Evolutionary conservation across 2,329 filamentous ascomycete species (phyloP).

Genomic region (Pestalotiopsis sp.): DNA sequence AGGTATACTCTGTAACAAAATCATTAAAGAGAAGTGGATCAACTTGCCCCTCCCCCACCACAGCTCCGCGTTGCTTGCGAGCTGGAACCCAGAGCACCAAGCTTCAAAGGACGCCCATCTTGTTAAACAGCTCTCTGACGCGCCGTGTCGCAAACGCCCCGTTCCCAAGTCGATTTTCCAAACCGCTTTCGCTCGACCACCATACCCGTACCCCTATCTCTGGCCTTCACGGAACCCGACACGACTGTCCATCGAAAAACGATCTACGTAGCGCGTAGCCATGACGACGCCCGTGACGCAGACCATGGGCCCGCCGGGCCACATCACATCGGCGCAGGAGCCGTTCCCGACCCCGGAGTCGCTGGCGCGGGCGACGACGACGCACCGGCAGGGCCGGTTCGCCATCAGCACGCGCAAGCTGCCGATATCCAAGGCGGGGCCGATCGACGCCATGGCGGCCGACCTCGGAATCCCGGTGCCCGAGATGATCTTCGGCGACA

Average conservation of each 20-base stretch:
- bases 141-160: neutral
- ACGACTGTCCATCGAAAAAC: neutral
- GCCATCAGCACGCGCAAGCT: slow-evolving; percentile 83
- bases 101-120: neutral
- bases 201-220: neutral
- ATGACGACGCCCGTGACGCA: slow-evolving; percentile 13
- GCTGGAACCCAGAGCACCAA: neutral
- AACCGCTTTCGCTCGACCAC: neutral
- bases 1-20: no score
- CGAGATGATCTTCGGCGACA: slow-evolving; percentile 99
- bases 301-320: slow-evolving; percentile 23
- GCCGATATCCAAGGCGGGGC: slow-evolving; percentile 88
- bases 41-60: neutral
- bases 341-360: slow-evolving; percentile 56
- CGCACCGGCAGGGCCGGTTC: slow-evolving; percentile 67
- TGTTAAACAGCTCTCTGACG: neutral
- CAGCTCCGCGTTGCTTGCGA: neutral
- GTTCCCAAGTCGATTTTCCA: neutral
- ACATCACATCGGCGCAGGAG: slow-evolving; percentile 47
- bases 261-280: neutral
- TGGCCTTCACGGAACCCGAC: neutral
- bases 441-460: slow-evolving; percentile 83
- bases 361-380: slow-evolving; percentile 56
- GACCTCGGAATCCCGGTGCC: slow-evolving; percentile 84
- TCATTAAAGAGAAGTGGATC: neutral